Evolutionary conservation across 805 yeast genomes (phyloP).

Genomic region (Torulaspora delbrueckii): DNA sequence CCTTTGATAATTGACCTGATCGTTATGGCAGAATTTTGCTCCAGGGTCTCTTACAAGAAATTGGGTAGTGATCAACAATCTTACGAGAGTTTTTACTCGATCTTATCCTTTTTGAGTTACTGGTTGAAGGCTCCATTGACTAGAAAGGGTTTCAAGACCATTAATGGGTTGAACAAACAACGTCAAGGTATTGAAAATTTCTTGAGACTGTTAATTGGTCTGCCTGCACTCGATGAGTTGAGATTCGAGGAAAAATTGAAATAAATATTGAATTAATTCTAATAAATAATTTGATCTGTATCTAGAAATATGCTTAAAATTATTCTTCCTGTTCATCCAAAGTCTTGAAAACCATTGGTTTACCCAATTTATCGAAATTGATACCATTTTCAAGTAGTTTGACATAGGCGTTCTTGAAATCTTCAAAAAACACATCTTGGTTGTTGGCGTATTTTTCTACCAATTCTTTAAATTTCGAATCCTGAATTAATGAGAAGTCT

Average conservation of each 20-base stretch:
- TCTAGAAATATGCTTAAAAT: neutral
- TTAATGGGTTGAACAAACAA: constrained; percentile 93
- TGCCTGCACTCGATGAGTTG: constrained; percentile 84
- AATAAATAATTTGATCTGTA: neutral
- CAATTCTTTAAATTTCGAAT: constrained; percentile 53
- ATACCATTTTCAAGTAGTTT: constrained; percentile 76
- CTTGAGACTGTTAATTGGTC: constrained; percentile 81
- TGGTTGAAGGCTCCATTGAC: constrained; percentile 97
- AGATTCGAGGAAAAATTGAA: constrained; percentile 82
- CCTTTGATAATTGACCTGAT: constrained; percentile 90
- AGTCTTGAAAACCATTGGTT: constrained; percentile 52
- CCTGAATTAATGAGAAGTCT: constrained; percentile 65
- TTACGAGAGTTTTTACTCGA: constrained; percentile 72
- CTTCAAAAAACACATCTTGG: constrained; percentile 53
- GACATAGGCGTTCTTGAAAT: constrained; percentile 62
- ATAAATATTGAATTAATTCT: constrained; percentile 1
- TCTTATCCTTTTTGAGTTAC: constrained; percentile 80
- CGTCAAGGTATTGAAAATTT: constrained; percentile 88
- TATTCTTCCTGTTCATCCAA: constrained; percentile 57
- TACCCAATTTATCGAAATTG: constrained; percentile 46
- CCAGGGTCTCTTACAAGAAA: constrained; percentile 76
- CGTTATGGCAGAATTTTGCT: constrained; percentile 82
- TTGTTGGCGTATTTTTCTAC: constrained; percentile 66
- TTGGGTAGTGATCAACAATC: constrained; percentile 40
- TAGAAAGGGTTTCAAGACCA: constrained; percentile 83